Percentiles rank a stretch among this genome's conserved stretches.
phyloP scores from a whole-genome alignment of 2,329 filamentous ascomycete species.

The Aspergillus sp. region DNA sequence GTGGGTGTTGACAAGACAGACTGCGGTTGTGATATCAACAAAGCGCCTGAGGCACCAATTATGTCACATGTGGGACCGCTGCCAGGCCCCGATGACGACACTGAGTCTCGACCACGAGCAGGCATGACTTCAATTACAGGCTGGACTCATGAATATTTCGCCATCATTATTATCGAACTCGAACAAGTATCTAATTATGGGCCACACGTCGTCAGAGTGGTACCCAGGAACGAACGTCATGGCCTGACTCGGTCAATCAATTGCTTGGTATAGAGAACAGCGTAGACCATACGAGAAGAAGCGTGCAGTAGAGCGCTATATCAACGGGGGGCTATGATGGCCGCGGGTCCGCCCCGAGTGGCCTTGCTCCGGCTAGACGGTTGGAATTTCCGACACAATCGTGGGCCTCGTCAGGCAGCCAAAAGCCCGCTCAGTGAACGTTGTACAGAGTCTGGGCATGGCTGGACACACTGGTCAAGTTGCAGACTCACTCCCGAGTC shows the following conservation, averaged over 20 bases:
- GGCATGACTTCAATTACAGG: background rate
- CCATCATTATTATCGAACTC: background rate
- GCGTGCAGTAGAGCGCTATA: background rate
- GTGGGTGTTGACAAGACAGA: background rate
- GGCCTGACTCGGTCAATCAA: background rate
- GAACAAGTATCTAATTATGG: background rate
- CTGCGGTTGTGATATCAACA: background rate
- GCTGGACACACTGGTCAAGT: background rate
- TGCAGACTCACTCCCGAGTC: background rate
- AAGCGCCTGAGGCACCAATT: background rate
- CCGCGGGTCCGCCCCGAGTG: background rate
- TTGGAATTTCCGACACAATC: slow-evolving; percentile 10
- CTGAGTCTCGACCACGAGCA: background rate
- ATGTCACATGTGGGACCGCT: slow-evolving; percentile 8
- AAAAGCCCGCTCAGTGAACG: background rate
- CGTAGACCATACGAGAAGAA: background rate
- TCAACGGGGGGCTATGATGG: background rate
- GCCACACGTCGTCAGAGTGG: background rate
- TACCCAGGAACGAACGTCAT: slow-evolving; percentile 2
- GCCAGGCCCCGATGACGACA: background rate
- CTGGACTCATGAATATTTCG: background rate
- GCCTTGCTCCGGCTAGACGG: slow-evolving; percentile 5
- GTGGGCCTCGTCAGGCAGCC: background rate
- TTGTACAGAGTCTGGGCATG: background rate
- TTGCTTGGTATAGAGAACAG: background rate